Base-by-base conservation (phyloP, 2,329 filamentous ascomycete genomes). In the Apiospora arundinis region DNA sequence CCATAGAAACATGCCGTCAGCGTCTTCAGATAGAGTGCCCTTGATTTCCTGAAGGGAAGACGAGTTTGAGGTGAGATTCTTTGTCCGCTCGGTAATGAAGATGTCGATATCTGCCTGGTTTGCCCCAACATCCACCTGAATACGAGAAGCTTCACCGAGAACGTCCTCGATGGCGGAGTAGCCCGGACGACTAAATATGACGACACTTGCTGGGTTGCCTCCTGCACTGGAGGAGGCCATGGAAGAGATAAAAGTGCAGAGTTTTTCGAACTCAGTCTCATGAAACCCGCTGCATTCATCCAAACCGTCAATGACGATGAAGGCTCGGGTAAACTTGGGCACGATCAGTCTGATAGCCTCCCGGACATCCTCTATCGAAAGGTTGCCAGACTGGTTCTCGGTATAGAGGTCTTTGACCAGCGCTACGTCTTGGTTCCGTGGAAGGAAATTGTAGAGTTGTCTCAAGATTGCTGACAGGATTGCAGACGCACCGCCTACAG, bases 1-100 rank as follows among this genome's bases (percentile, higher is more conserved):
- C 66, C 66, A 67, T 3, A 67, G 66, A 6, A 67, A 67, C 66
- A 67, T 48, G 7, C 66, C 66, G 9, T 23, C 66, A 14, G 66
- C 66, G 16, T 48, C 16, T 12, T 4, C 28, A 0, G 66, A 45
- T 32, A 67, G 8, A 4, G 9, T 37, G 66, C 0, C 11, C 23
- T 32, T 48, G 44, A 67, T 67, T 0, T 67, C 42, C 7, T 67
- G 25, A 1, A 48, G 45, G 6, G 16, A 37, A 7, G 25, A n/a
- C 14, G 44, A 37, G 18, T 21, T 48, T 11, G 42, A 32, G 1
- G 45, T 67, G 3, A 67, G 21, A 7, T 48, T 48, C 16, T 1
- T 23, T 6, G 42, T 37, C 2, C 44, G 16, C 1, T 67, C 45
- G 2, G 23, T 5, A n/a, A 67, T 67, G 66, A 67, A 67, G 11